phyloP scores from a whole-genome alignment of 495 filamentous ascomycete species.

The Trichoderma asperelloides region DNA sequence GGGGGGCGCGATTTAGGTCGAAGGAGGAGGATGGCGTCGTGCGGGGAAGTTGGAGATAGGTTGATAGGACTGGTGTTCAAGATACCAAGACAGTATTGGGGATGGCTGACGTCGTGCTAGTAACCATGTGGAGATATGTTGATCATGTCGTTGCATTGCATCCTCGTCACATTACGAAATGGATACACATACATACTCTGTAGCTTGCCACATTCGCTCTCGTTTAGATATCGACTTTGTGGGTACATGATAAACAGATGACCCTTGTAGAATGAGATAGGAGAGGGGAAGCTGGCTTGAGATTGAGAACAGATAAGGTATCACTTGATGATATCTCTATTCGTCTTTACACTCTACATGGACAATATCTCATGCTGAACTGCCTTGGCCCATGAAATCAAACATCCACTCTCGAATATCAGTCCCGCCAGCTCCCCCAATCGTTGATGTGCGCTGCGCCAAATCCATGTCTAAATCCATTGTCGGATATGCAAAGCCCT shows the following conservation, averaged over 20 bases:
- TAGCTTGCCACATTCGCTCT: background rate
- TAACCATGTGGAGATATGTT: background rate
- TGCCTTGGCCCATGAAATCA: background rate
- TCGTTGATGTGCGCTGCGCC: background rate
- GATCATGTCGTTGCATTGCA: background rate
- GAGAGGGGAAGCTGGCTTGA: background rate
- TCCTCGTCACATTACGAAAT: background rate
- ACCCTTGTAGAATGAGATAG: background rate
- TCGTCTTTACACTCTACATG: background rate
- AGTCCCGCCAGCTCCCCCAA: background rate
- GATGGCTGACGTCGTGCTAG: background rate
- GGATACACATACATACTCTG: too few relatives aligned
- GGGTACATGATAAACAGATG: background rate
- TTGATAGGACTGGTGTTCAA: background rate
- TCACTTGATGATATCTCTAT: background rate
- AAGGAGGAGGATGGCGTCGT: background rate
- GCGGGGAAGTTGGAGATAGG: background rate
- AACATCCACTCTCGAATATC: background rate
- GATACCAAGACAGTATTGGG: background rate
- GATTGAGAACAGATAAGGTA: background rate
- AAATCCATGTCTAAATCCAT: background rate
- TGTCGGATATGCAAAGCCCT: conserved; percentile 3
- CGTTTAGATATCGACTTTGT: background rate
- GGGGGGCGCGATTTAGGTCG: background rate
- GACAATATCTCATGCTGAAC: background rate